Percentiles rank a stretch among this genome's conserved stretches.
phyloP scores from a whole-genome alignment of 495 filamentous ascomycete species.

The Pyronema omphalodes region DNA sequence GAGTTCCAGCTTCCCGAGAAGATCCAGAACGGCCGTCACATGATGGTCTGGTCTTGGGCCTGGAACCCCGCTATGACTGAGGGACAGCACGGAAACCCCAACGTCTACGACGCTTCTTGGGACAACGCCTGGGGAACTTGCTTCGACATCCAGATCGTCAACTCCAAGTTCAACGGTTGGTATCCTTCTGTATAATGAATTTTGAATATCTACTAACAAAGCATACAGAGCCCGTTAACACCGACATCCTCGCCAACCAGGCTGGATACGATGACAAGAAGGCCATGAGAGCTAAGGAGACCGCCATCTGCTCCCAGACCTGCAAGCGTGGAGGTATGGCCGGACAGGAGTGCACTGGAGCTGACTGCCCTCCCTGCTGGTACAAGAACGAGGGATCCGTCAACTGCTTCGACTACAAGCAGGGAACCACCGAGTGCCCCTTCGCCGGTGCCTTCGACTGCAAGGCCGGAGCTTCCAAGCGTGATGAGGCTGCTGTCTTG shows the following conservation, averaged over 20 bases:
- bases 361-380: conserved; percentile 18
- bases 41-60: conserved; percentile 20
- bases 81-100: conserved; percentile 5
- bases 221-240: background rate
- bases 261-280: background rate
- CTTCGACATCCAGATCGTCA: conserved; percentile 9
- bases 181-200: background rate
- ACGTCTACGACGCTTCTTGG: conserved; percentile 5
- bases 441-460: conserved; percentile 22
- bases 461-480: conserved; percentile 4
- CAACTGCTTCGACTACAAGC: conserved; percentile 19
- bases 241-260: conserved; percentile 3
- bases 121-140: conserved; percentile 10
- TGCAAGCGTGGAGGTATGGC: conserved; percentile 14
- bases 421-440: conserved; percentile 10
- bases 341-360: conserved; percentile 12
- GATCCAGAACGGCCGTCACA: conserved; percentile 14
- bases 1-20: conserved; percentile 8
- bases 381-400: conserved; percentile 9
- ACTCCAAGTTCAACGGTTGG: conserved; percentile 1
- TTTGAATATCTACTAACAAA: background rate
- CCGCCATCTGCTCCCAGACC: conserved; percentile 8
- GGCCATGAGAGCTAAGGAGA: background rate
- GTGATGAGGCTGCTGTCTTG: background rate
- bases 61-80: conserved; percentile 4